Evolutionary conservation across 441 rosid species (phyloP), one percentile per base, ranked within the genome.

Genomic region (Metrosideros polymorpha): DNA sequence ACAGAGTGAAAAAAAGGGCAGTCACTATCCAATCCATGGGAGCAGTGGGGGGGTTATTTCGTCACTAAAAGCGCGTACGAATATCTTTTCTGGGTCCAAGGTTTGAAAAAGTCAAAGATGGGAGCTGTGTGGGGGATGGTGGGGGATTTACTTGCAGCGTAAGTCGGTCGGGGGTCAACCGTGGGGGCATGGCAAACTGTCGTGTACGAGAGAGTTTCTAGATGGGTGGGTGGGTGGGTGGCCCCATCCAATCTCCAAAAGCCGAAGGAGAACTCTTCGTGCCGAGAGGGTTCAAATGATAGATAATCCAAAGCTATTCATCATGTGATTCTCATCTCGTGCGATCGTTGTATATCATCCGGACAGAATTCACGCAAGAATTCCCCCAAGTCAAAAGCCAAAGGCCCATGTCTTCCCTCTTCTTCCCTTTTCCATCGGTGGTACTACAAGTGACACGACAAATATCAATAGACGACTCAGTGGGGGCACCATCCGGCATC

Each of bases 61-160:
- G n/a, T 47, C 22, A 55, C 83, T 43, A 19, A 84, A 84, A 53
- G 63, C 85, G 66, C 66, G 66, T 53, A 27, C 6, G 14, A 84
- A 39, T 83, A 25, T 32, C 49, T 6, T 27, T 25, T 15, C 7
- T 30, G n/a, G 45, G 55, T 7, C 47, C 24, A 61, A 45, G 88
- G 83, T 86, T 90, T 90, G 93, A 89, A 92, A 27, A 27, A 82
- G 93, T 93, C 91, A 92, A 89, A 90, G 85, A 49, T 49, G 92
- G 59, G 83, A 39, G 79, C 79, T 71, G 6, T 42, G 77, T 32
- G 76, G 43, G 45, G 13, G 25, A 57, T 1, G 22, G 87, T 22
- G 90, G 88, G 75, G 79, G 84, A 42, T n/a, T 89, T 57, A 30
- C 91, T 91, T 92, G 17, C 7, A 1, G 42, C 10, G 53, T 88